These are phyloP conservation scores for Suhomyces sp. DNA, from an alignment of 805 yeast genomes.

Conservation along the genomic window DNA sequence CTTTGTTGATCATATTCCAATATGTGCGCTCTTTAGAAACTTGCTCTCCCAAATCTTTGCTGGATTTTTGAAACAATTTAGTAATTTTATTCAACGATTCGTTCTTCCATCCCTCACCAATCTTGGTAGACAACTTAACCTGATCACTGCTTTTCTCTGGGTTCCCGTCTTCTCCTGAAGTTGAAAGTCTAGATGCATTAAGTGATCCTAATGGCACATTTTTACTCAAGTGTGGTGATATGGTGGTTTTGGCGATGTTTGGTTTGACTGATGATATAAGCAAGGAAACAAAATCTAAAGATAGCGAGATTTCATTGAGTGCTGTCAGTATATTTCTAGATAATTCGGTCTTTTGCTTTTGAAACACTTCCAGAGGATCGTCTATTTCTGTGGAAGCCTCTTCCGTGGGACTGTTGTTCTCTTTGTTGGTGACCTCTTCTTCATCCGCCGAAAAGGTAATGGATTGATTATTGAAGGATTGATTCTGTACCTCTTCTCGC, in stretches of 20 bases:
- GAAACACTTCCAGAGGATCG: conserved; percentile 40
- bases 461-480: conserved; percentile 3
- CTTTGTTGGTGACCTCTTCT: conserved; percentile 13
- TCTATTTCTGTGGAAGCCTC: conserved; percentile 9
- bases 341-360: conserved; percentile 51
- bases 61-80: conserved; percentile 48
- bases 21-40: conserved; percentile 60
- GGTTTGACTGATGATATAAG: conserved; percentile 79
- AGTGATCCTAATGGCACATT: conserved; percentile 75
- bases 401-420: not conserved
- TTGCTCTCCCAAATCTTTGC: conserved; percentile 50
- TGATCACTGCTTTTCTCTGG: conserved; percentile 16
- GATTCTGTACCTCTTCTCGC: conserved; percentile 40
- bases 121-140: conserved; percentile 29
- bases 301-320: conserved; percentile 81
- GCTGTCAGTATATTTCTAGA: conserved; percentile 59
- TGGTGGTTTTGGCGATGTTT: conserved; percentile 79
- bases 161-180: conserved; percentile 17
- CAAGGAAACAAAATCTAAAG: conserved; percentile 83
- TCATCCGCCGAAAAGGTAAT: conserved; percentile 4
- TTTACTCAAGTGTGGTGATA: conserved; percentile 79
- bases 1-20: conserved; percentile 56
- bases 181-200: conserved; percentile 43
- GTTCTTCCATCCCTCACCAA: conserved; percentile 83
- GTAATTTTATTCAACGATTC: conserved; percentile 61